These are phyloP conservation scores for Mucuna pruriens DNA, from an alignment of 306 rosid genomes.

Conservation along the genomic window DNA sequence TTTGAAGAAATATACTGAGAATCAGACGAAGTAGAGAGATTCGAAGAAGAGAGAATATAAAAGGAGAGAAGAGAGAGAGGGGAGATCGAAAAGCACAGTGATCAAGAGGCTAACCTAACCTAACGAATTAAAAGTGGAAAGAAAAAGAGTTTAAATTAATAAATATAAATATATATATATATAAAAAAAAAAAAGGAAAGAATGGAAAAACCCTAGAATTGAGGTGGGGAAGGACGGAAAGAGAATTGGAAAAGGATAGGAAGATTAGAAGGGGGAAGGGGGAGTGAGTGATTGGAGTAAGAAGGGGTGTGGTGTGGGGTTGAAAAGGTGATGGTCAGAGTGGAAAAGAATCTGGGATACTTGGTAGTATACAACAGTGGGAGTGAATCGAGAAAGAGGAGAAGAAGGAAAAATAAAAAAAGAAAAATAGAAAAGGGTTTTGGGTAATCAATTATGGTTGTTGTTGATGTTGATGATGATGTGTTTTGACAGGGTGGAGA, in stretches of 20 bases:
- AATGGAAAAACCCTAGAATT: slow-evolving; percentile 55
- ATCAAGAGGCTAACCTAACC: slow-evolving; percentile 38
- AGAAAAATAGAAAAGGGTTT: neutral
- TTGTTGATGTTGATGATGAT: slow-evolving; percentile 38
- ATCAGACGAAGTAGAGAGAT: slow-evolving; percentile 41
- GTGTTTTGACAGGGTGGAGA: slow-evolving; percentile 40
- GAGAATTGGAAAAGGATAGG: slow-evolving; percentile 15
- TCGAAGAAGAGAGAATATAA: slow-evolving; percentile 22
- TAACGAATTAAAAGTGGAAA: slow-evolving; percentile 26
- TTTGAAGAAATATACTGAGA: slow-evolving; percentile 49
- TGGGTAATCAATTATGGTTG: slow-evolving; percentile 40
- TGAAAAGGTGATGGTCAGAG: slow-evolving; percentile 39
- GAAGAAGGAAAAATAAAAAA: neutral
- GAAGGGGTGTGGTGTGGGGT: slow-evolving; percentile 12
- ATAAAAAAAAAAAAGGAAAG: neutral
- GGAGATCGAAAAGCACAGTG: slow-evolving; percentile 40
- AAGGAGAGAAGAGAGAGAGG: neutral
- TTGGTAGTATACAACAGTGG: slow-evolving; percentile 18
- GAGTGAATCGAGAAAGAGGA: slow-evolving; percentile 9
- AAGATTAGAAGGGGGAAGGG: neutral
- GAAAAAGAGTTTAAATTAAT: neutral
- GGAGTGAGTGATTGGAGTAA: slow-evolving; percentile 25
- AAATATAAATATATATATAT: too few relatives aligned
- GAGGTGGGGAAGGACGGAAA: slow-evolving; percentile 41
- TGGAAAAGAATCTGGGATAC: slow-evolving; percentile 7